Base-by-base conservation (phyloP, 108 stramenopile genomes). In the Cyclotella kingstonii region DNA sequence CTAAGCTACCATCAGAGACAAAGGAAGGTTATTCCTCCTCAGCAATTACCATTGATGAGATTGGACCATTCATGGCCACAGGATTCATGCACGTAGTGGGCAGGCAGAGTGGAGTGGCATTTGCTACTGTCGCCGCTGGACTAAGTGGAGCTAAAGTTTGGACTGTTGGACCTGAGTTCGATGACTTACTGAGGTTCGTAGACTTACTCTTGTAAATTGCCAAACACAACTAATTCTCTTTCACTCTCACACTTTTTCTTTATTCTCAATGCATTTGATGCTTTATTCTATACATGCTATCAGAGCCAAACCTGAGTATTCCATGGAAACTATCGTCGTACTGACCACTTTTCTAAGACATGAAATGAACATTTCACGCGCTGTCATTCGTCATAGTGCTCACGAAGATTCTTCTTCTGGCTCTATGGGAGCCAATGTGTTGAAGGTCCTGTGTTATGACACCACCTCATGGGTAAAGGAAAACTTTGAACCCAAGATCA, bases 381-480 rank as follows among this genome's bases (percentile, higher is more conserved):
- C 33, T 42, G 23, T 36, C 36, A 11, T 8, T 15, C 18, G 33
- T 49, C 60, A 15, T 34, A 23, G 60, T 26, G 49, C 39, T 17
- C 25, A 38, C 14, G 26, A 30, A 3, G 44, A 45, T 29, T 10
- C 11, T n/a, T 6, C 17, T 25, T 44, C 58, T 4, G 5, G 27
- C 15, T 23, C 56, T 2, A 33, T 34, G 15, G 9, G 26, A n/a
- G 26, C 40, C 1, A 41, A 42, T 11, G 58, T 45, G 0, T 30
- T 82, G 26, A 77, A 77, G 26, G 78, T 83, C 7, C 28, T 86
- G 41, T 86, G 82, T 57, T 86, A 81, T 48, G 85, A 86, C 45
- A 66, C 82, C 0, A 86, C 85, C 14, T 59, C 66, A 19, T 86
- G 85, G 85, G 73, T 79, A 5, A 46, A 33, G 9, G 76, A 80